These are phyloP conservation scores for Trypethelium eluteriae DNA, from an alignment of 495 filamentous ascomycete species.

Conservation along the genomic window DNA sequence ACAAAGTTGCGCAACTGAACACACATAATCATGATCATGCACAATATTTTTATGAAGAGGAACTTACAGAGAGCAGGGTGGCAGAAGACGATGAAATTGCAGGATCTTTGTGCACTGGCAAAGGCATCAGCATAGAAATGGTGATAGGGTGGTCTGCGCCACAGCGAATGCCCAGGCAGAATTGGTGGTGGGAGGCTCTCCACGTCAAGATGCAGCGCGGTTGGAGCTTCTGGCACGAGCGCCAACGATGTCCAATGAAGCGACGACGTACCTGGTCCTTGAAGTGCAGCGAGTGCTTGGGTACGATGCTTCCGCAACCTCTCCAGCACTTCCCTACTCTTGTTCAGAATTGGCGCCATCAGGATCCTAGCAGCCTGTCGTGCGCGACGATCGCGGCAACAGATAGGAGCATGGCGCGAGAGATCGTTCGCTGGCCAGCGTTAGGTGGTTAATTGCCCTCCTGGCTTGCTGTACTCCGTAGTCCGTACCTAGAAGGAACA, in stretches of 20 bases:
- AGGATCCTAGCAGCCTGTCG: background rate
- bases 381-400: background rate
- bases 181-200: background rate
- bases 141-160: background rate
- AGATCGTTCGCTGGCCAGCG: background rate
- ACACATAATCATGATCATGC: background rate
- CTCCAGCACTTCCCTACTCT: background rate
- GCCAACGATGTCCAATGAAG: background rate
- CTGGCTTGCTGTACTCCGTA: too few relatives aligned
- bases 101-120: conserved; percentile 7
- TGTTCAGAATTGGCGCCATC: conserved; percentile 4
- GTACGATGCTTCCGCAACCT: background rate
- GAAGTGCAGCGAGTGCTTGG: background rate
- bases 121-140: background rate
- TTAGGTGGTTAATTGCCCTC: background rate
- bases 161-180: background rate
- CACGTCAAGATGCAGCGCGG: background rate
- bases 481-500: background rate
- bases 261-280: background rate
- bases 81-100: conserved; percentile 4
- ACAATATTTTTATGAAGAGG: background rate
- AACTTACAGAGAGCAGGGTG: conserved; percentile 14
- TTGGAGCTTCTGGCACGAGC: background rate
- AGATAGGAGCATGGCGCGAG: background rate
- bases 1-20: background rate